Percentiles rank a stretch among this genome's conserved stretches.
Conservation (phyloP, 164 flowering plant species). For the Magnolia officinalis region DNA sequence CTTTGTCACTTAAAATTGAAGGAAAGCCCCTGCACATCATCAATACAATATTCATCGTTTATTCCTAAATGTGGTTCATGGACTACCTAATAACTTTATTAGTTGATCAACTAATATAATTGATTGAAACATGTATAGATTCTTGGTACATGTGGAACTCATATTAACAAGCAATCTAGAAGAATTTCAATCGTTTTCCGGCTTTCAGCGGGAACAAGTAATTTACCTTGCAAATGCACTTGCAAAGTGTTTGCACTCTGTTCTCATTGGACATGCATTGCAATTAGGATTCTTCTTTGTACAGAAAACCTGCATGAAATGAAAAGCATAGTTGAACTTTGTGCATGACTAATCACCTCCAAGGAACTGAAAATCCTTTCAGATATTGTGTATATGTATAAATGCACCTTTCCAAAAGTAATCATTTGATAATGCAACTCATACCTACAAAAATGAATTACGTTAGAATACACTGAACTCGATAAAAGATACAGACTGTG, state of each 20-base stretch:
- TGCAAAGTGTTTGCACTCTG: constrained; percentile 82
- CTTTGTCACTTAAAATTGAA: too few relatives aligned
- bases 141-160: background rate
- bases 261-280: constrained; percentile 81
- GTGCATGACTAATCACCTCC: background rate
- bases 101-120: background rate
- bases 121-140: background rate
- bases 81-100: too few relatives aligned
- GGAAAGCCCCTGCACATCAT: too few relatives aligned
- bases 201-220: background rate
- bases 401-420: constrained; percentile 86
- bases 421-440: constrained; percentile 91
- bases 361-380: background rate
- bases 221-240: constrained; percentile 77
- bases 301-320: constrained; percentile 68
- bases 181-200: background rate
- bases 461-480: constrained; percentile 15
- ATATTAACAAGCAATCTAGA: background rate
- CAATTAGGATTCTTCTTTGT: constrained; percentile 83
- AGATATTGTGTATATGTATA: background rate
- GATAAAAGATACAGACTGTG: background rate
- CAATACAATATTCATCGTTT: too few relatives aligned
- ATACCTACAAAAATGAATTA: constrained; percentile 46
- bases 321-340: background rate
- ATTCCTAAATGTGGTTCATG: too few relatives aligned